A percentile compares a stretch with the other conserved stretches of the same genome.
phyloP scores from a whole-genome alignment of 352 stramenopile genomes.

The Phytophthora tubulina region DNA sequence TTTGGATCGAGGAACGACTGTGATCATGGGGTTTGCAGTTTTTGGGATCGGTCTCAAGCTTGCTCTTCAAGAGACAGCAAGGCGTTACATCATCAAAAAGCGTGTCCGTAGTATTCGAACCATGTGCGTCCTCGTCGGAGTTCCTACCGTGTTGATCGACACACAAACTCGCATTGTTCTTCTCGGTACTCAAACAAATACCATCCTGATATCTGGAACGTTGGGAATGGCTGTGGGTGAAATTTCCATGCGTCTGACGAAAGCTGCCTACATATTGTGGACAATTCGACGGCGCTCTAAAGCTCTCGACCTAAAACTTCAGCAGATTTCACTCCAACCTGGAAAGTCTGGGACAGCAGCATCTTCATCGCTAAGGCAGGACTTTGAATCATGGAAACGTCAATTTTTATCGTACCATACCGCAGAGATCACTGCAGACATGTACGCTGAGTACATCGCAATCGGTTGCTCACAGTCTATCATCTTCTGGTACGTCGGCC shows the following conservation, averaged over 20 bases:
- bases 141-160: conserved; percentile 60
- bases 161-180: conserved; percentile 60
- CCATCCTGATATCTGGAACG: conserved; percentile 28
- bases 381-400: conserved; percentile 41
- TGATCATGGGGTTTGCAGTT: conserved; percentile 32
- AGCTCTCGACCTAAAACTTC: conserved; percentile 7
- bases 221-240: conserved; percentile 40
- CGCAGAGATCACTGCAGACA: conserved; percentile 52
- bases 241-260: conserved; percentile 37
- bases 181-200: conserved; percentile 38
- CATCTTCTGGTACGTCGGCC: conserved; percentile 47
- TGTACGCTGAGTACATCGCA: conserved; percentile 64
- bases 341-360: neutral
- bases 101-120: conserved; percentile 44
- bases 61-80: conserved; percentile 41
- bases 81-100: conserved; percentile 33
- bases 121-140: conserved; percentile 51
- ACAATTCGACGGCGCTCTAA: conserved; percentile 18
- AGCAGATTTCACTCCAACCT: neutral
- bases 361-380: neutral
- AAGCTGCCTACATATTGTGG: conserved; percentile 29
- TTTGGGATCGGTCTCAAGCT: conserved; percentile 43
- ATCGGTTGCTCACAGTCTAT: conserved; percentile 55
- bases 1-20: conserved; percentile 3
- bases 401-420: conserved; percentile 45